Conservation (phyloP, 495 filamentous ascomycete species). For the Immersiella caudata region DNA sequence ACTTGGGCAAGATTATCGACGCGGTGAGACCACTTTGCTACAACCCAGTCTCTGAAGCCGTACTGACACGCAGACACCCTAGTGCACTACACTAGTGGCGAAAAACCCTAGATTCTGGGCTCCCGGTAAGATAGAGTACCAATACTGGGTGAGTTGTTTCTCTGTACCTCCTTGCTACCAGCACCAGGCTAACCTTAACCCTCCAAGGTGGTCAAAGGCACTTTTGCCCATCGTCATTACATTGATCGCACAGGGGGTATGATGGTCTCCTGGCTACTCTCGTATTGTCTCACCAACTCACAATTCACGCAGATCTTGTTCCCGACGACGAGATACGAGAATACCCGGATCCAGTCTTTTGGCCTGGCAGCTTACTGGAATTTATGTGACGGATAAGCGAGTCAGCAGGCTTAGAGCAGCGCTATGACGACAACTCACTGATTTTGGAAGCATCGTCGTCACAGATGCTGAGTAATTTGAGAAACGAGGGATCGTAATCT, state of each 20-base stretch:
- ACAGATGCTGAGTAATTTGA: too few relatives aligned
- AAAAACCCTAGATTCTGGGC: constrained; percentile 11
- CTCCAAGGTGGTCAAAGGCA: not conserved
- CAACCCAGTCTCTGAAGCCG: not conserved
- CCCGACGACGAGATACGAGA: not conserved
- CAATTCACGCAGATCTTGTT: not conserved
- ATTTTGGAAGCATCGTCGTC: not conserved
- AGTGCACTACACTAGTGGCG: not conserved
- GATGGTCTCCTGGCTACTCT: not conserved
- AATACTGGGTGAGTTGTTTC: not conserved
- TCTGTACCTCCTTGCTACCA: not conserved
- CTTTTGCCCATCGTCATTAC: not conserved
- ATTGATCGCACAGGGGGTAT: not conserved
- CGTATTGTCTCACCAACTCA: not conserved
- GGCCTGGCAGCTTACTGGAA: constrained; percentile 5
- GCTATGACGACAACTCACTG: not conserved
- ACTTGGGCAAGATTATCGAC: not conserved
- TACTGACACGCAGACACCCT: not conserved
- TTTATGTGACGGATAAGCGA: constrained; percentile 4
- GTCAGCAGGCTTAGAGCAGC: not conserved
- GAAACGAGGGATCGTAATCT: too few relatives aligned
- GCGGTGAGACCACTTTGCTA: not conserved
- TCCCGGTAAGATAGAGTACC: constrained; percentile 3
- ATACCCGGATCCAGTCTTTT: not conserved
- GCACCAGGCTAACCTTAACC: not conserved